Evolutionary conservation across 78 protist species (phyloP).

Genomic region (Dictyostelium citrinum): DNA sequence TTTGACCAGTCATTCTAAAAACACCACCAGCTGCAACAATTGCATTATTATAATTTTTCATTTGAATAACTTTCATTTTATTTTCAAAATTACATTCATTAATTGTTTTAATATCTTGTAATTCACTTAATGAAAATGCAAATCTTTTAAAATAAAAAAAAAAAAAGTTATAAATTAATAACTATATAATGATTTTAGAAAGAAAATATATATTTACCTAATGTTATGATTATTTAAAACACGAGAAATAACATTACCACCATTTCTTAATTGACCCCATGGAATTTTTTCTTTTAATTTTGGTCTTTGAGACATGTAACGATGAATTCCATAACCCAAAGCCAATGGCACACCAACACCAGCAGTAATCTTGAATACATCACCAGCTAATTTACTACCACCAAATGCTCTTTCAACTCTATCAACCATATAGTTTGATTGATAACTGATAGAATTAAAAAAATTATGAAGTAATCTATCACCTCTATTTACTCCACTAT

Average conservation of each 20-base stretch:
- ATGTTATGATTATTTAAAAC: constrained; percentile 9
- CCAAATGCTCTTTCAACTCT: constrained; percentile 13
- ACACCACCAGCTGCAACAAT: constrained; percentile 18
- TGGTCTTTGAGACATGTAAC: neutral
- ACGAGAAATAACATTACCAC: constrained; percentile 16
- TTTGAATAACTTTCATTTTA: neutral
- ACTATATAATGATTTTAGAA: neutral
- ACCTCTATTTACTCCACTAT: neutral
- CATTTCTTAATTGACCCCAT: constrained; percentile 1
- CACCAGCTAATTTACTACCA: neutral
- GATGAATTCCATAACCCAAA: neutral
- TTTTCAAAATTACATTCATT: neutral
- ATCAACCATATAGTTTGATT: neutral
- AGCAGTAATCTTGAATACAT: neutral
- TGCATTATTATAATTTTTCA: constrained; percentile 33
- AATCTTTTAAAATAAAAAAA: neutral
- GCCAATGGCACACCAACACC: neutral
- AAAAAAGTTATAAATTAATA: neutral
- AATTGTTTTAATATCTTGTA: neutral
- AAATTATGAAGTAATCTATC: neutral
- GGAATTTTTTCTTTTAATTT: constrained; percentile 40
- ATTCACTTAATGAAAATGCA: constrained; percentile 19
- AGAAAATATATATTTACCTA: neutral
- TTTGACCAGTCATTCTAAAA: constrained; percentile 25
- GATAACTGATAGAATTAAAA: neutral